These are phyloP conservation scores for Rhynchosporium secalis DNA, from an alignment of 2,329 filamentous ascomycete species.

Conservation along the genomic window DNA sequence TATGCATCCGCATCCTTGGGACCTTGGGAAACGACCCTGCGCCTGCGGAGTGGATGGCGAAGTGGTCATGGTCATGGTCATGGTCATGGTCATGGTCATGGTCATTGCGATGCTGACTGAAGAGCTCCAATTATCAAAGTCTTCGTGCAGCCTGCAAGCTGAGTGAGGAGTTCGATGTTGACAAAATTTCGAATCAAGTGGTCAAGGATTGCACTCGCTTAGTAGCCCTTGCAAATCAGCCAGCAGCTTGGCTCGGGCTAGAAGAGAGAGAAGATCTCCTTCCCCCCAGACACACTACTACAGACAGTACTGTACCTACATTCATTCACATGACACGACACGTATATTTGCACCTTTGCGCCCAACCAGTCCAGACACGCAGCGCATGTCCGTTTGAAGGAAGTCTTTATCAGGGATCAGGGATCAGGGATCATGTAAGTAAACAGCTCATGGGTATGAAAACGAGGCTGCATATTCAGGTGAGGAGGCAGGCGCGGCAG, in stretches of 20 bases:
- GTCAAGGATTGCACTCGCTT: neutral
- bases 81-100: no score
- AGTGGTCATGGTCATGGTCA: neutral
- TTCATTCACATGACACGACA: conserved; percentile 6
- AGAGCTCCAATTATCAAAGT: neutral
- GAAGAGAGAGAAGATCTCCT: conserved; percentile 5
- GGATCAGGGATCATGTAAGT: neutral
- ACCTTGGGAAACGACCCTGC: conserved; percentile 14
- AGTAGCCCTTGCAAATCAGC: neutral
- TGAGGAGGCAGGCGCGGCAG: conserved; percentile 12
- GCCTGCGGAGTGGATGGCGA: conserved; percentile 18
- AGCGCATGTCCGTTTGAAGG: conserved; percentile 24
- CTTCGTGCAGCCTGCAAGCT: neutral
- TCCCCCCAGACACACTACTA: neutral
- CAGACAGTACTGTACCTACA: neutral
- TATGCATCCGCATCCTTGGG: neutral
- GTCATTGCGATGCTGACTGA: no score
- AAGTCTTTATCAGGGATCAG: conserved; percentile 32
- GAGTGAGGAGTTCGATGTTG: conserved; percentile 8
- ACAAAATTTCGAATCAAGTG: neutral
- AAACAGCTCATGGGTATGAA: conserved; percentile 9
- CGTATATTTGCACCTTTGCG: conserved; percentile 13
- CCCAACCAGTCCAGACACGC: conserved; percentile 13
- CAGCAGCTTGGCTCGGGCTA: neutral
- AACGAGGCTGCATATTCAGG: conserved; percentile 3